Evolutionary conservation across 768 basidiomycete species (phyloP), one percentile per base, ranked within the genome.

Genomic region (Mycena rosella): DNA sequence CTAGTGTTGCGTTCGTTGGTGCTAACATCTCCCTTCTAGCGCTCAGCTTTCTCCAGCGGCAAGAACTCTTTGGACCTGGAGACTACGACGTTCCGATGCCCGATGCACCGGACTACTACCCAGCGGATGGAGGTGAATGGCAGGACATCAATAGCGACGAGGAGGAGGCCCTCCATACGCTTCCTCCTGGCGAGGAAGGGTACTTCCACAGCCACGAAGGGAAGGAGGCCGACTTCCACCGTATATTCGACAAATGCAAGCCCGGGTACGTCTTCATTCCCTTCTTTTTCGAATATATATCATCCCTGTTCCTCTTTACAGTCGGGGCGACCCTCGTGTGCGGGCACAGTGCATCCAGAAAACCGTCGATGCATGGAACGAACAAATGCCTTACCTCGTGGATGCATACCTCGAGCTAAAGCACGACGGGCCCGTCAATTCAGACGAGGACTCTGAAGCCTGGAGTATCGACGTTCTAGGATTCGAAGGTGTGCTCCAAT

Each of bases 121-220:
- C n/a, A n/a, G n/a, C 30, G 13, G 5, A 40, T 5, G n/a, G 14
- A 0, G 57, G 42, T n/a, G 45, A n/a, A 36, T 51, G 51, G 38
- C 48, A 52, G 15, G 59, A 56, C 11, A 1, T 32, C 9, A 49
- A 65, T 27, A 57, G 49, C 20, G 64, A 65, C 9, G 57, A 48
- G 9, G 36, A 59, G 26, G 48, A 38, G 10, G 48, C 64, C 1
- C 20, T 65, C n/a, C 20, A 52, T 1, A n/a, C 30, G 5, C 55
- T 58, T 22, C 63, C 63, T 2, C 56, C 64, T 9, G 64, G 64
- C 2, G 64, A 65, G 26, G 64, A 65, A 26, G 65, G 65, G 1
- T 38, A 26, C 13, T 38, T 18, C 34, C 57, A 67, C 29, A 67
- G 65, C 30, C 56, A 67, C 34, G 65, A 40, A 2, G 65, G 65